phyloP scores from a whole-genome alignment of 2,329 filamentous ascomycete species.

The Thermomyces lanuginosus region DNA sequence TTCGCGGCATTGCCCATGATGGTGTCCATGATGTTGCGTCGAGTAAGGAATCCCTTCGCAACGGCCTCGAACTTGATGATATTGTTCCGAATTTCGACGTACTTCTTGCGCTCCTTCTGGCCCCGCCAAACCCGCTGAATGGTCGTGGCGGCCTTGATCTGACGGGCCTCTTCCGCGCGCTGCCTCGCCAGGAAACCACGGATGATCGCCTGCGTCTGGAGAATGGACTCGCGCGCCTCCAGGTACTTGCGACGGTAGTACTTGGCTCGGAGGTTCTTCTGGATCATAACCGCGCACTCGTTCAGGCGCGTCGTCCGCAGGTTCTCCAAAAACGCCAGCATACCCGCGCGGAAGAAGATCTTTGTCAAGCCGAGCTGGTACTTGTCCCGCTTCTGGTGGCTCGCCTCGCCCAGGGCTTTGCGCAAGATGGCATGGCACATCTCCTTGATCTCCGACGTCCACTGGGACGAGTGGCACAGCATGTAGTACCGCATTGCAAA shows the following conservation, averaged over 20 bases:
- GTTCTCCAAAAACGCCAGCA: slow-evolving; percentile 96
- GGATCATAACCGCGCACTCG: slow-evolving; percentile 89
- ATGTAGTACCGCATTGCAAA: slow-evolving; percentile 97
- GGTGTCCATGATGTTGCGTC: slow-evolving; percentile 85
- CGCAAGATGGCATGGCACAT: slow-evolving; percentile 88
- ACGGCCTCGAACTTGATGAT: slow-evolving; percentile 76
- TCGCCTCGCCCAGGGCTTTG: slow-evolving; percentile 69
- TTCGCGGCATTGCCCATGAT: slow-evolving; percentile 80
- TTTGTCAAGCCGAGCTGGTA: slow-evolving; percentile 96
- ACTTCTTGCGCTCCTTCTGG: slow-evolving; percentile 71
- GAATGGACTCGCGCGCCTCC: slow-evolving; percentile 65
- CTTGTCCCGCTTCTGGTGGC: slow-evolving; percentile 64
- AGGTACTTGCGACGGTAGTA: slow-evolving; percentile 89
- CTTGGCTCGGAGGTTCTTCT: slow-evolving; percentile 92
- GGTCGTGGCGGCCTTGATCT: slow-evolving; percentile 71
- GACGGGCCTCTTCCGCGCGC: slow-evolving; percentile 63
- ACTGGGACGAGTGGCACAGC: slow-evolving; percentile 74
- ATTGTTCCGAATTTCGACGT: slow-evolving; percentile 61
- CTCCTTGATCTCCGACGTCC: slow-evolving; percentile 83
- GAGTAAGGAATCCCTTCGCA: slow-evolving; percentile 79
- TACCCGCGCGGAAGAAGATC: slow-evolving; percentile 97
- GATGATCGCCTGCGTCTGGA: slow-evolving; percentile 61
- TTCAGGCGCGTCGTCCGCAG: slow-evolving; percentile 79
- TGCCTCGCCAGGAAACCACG: slow-evolving; percentile 65
- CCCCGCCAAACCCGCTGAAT: slow-evolving; percentile 95